Conservation (phyloP, 2,329 filamentous ascomycete species). For the Trichoderma brevicompactum region DNA sequence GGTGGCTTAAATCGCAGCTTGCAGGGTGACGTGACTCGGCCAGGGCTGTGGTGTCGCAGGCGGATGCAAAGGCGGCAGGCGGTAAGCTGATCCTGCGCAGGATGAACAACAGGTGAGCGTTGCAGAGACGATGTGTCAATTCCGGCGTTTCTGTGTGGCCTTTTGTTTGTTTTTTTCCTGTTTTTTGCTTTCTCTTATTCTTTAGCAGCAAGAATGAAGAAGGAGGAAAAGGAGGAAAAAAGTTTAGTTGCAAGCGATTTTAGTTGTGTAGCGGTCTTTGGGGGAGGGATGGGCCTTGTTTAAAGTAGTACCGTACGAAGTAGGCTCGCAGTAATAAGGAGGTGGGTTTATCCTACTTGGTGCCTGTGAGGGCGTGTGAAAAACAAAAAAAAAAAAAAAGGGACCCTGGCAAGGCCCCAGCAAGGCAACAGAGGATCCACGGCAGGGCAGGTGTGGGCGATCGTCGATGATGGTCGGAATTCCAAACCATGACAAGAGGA, state of each 20-base stretch:
- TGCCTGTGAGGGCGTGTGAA: conserved; percentile 9
- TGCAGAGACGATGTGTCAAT: background rate
- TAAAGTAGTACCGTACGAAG: conserved; percentile 19
- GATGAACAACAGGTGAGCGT: background rate
- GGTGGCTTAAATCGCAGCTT: conserved; percentile 21
- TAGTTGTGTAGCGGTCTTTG: conserved; percentile 5
- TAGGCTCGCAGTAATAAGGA: background rate
- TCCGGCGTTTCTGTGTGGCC: background rate
- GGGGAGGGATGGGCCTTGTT: conserved; percentile 27
- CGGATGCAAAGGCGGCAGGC: conserved; percentile 10
- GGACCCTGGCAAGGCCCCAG: background rate
- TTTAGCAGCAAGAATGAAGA: background rate
- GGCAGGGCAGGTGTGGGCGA: conserved; percentile 27
- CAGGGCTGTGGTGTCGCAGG: conserved; percentile 7
- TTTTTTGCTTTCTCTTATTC: background rate
- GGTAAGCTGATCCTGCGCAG: background rate
- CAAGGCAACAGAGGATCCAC: conserved; percentile 29
- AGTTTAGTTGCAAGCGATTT: conserved; percentile 3
- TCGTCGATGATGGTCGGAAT: conserved; percentile 15
- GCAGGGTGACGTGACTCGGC: conserved; percentile 22
- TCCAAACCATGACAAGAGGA: background rate
- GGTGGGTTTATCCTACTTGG: conserved; percentile 22
- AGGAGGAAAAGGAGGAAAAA: background rate
- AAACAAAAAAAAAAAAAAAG: background rate
- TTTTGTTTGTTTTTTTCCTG: background rate